Percentiles rank a stretch among this genome's conserved stretches.
Conservation (phyloP, 2,329 filamentous ascomycete species). For the Pestalotiopsis sp. region DNA sequence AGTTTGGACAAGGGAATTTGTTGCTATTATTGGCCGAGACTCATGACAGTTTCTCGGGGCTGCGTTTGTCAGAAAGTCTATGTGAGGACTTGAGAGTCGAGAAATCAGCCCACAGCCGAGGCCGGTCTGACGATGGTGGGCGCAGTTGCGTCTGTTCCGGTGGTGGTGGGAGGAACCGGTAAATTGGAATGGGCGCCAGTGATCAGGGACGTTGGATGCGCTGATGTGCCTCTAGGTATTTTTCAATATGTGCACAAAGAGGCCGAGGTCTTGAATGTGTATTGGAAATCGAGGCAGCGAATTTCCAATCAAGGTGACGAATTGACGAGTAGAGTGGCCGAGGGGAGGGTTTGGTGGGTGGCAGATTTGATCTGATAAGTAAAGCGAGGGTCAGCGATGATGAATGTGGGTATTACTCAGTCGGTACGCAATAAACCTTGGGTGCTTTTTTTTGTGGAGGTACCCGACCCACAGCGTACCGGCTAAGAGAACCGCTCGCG, state of each 20-base stretch:
- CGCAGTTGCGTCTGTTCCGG: background rate
- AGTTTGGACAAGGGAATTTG: background rate
- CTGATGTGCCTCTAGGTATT: no score
- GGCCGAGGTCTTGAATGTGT: background rate
- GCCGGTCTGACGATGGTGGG: background rate
- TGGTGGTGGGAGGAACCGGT: background rate
- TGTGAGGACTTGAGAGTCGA: no score
- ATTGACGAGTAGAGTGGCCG: background rate
- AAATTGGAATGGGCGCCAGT: background rate
- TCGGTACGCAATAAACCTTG: background rate
- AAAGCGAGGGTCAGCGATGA: slow-evolving; percentile 7
- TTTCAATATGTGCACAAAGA: no score
- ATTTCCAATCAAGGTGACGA: background rate
- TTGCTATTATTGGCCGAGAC: background rate
- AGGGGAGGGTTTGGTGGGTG: background rate
- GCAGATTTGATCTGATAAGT: slow-evolving; percentile 8
- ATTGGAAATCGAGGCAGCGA: background rate
- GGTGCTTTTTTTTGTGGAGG: background rate
- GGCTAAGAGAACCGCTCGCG: background rate
- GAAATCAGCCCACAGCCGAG: background rate
- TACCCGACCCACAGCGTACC: background rate
- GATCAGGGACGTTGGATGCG: background rate
- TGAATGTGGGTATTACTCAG: slow-evolving; percentile 8
- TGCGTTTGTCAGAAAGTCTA: background rate
- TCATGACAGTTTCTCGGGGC: background rate